A percentile compares a stretch with the other conserved stretches of the same genome.
Conservation (phyloP, 495 filamentous ascomycete genomes). For the Lophiotrema nucula region DNA sequence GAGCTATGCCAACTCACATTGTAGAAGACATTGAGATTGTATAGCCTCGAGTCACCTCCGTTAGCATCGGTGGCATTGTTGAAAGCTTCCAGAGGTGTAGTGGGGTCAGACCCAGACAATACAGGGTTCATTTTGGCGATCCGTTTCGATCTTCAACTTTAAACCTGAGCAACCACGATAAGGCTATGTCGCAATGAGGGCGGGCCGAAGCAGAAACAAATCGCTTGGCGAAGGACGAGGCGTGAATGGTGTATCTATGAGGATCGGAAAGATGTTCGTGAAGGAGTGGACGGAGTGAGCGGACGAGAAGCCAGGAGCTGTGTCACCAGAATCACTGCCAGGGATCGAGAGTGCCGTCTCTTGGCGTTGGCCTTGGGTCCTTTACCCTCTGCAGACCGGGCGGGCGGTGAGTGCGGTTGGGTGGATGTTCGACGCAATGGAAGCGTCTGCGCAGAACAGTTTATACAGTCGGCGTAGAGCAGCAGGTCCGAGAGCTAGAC, state of each 20-base stretch:
- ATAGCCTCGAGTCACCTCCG: conserved; percentile 70
- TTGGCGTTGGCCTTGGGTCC: conserved; percentile 16
- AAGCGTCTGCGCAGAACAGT: conserved; percentile 3
- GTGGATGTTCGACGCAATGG: conserved; percentile 10
- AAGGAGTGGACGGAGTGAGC: conserved; percentile 31
- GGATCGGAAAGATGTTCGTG: not conserved
- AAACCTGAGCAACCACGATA: not conserved
- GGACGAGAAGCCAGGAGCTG: conserved; percentile 5
- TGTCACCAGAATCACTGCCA: no score
- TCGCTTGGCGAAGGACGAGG: not conserved
- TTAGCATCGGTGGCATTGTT: conserved; percentile 62
- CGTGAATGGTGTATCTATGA: not conserved
- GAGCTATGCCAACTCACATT: conserved; percentile 17
- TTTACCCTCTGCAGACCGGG: conserved; percentile 1
- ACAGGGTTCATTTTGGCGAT: conserved; percentile 17
- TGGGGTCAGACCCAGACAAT: conserved; percentile 9
- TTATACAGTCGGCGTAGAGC: conserved; percentile 19
- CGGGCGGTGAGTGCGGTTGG: conserved; percentile 5
- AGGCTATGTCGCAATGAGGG: not conserved
- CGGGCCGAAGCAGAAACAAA: not conserved
- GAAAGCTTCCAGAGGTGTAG: conserved; percentile 28
- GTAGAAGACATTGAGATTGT: conserved; percentile 81
- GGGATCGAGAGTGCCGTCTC: conserved; percentile 14
- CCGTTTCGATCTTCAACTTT: conserved; percentile 5
- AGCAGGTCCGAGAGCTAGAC: not conserved